These are phyloP conservation scores for Plasmodium vivax DNA, from an alignment of 169 alveolate species.

Conservation along the genomic window DNA sequence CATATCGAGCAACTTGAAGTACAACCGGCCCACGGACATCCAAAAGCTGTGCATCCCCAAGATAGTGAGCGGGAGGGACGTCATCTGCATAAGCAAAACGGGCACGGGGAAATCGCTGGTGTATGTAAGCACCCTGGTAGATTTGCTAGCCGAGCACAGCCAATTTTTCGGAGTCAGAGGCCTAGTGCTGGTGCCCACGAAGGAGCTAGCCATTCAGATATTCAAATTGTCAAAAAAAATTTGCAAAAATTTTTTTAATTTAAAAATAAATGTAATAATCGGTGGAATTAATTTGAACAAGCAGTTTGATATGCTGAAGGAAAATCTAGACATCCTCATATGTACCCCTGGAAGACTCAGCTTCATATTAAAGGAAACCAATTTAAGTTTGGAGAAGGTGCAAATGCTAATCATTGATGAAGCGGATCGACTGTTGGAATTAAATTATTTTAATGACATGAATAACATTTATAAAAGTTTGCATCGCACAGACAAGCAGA, in stretches of 20 bases:
- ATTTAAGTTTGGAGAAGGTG: slow-evolving; percentile 87
- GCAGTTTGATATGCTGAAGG: slow-evolving; percentile 94
- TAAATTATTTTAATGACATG: slow-evolving; percentile 93
- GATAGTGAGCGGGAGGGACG: slow-evolving; percentile 91
- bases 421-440: slow-evolving; percentile 95
- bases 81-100: slow-evolving; percentile 95
- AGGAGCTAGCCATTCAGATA: slow-evolving; percentile 94
- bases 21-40: slow-evolving; percentile 94
- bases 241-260: slow-evolving; percentile 86
- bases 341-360: slow-evolving; percentile 97
- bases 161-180: slow-evolving; percentile 95
- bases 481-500: slow-evolving; percentile 86
- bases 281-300: slow-evolving; percentile 96
- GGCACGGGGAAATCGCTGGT: slow-evolving; percentile 98
- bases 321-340: slow-evolving; percentile 94
- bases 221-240: slow-evolving; percentile 84
- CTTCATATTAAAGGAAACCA: slow-evolving; percentile 93
- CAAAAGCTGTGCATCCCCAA: slow-evolving; percentile 94
- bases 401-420: slow-evolving; percentile 95
- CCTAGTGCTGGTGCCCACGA: slow-evolving; percentile 93
- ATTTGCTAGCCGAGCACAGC: slow-evolving; percentile 91
- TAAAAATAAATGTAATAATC: slow-evolving; percentile 90
- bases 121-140: slow-evolving; percentile 93
- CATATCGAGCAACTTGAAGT: slow-evolving; percentile 77
- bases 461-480: slow-evolving; percentile 85